Base-by-base conservation (phyloP, 257 asterid species). In the Solanum gracilifrons region DNA sequence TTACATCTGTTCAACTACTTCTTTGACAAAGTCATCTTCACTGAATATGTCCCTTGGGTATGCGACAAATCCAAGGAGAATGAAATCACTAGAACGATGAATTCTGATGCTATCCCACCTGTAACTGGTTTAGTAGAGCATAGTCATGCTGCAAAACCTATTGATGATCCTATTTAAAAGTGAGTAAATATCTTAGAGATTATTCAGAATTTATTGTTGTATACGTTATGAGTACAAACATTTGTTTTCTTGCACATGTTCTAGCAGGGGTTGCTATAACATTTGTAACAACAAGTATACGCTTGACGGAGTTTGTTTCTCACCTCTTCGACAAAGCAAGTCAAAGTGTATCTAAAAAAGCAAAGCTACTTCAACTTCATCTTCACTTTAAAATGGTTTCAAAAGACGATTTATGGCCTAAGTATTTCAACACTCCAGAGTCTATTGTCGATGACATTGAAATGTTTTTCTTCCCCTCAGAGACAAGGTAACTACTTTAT, bases 321-420 rank as follows among this genome's bases (percentile, higher is more conserved):
- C 4, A 39, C 46, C 46, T 39, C 46, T 9, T 0, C 46, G 46
- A 39, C 46, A 90, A 83, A 84, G 96, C 95, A 33, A 90, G 95
- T 86, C 55, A 41, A 85, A 92, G 84, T 84, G 97, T 90, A 83
- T 87, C 25, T 5, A 12, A 92, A n/a, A 91, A 86, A 82, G 94
- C 94, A 13, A 87, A 41, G 55, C 62, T 77, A 88, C 77, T 95
- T 48, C 90, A 92, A n/a, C 82, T 91, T 20, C 82, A 82, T 89
- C 94, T 95, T 86, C 82, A 85, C 32, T 88, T 95, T 46, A 95
- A 93, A 92, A 92, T 95, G 95, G 87, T 91, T 88, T 95, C 95
- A 2, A 94, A 88, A 86, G 21, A 89, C 18, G 89, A 86, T 64
- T 88, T 94, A 76, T 93, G 98, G 99, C 98, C 96, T 5, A 91